Evolutionary conservation across 306 rosid genomes (phyloP), one percentile per base, ranked within the genome.

Genomic region (Cucumis melo): DNA sequence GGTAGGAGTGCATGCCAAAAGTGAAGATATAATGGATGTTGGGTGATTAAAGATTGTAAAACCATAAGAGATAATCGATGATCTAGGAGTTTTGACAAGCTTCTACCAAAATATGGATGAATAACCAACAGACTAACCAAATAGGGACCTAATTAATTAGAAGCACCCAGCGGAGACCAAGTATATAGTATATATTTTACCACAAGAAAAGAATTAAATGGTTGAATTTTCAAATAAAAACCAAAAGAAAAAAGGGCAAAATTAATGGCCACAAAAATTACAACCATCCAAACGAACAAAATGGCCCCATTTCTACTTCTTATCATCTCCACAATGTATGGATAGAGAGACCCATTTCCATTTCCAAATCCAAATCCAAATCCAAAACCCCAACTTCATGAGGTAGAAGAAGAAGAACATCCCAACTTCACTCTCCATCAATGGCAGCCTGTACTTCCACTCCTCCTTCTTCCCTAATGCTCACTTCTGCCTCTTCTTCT

Each of bases 391-490:
- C 29, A 50, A 19, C 32, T 48, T 44, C 75, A 70, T 70, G 56
- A 23, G 57, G 76, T 71, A 73, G 77, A 53, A 73, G 62, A 73
- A 73, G 50, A 24, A 46, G 44, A 32, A 32, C 41, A 5, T 9
- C 13, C 24, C 9, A 76, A 24, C 42, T 10, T 41, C 57, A 39
- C 39, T 41, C 57, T 46, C 71, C 81, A 44, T 78, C 81, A 77
- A 90, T 90, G 95, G 96, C 96, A 64, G 72, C 93, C 0, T 81
- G 86, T 38, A 79, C 87, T 7, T 11, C 93, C 6, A 55, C 91
- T 1, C 4, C 89, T 1, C 77, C 93, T 20, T 88, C 96, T 0
- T 92, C 95, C 13, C 87, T 90, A 15, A 88, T 90, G 89, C 84
- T 92, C 24, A 73, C 94, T 0, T 85, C 80, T 73, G 64, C 91